Evolutionary conservation across 2,329 filamentous ascomycete species (phyloP).

Genomic region (Exophiala aquamarina): DNA sequence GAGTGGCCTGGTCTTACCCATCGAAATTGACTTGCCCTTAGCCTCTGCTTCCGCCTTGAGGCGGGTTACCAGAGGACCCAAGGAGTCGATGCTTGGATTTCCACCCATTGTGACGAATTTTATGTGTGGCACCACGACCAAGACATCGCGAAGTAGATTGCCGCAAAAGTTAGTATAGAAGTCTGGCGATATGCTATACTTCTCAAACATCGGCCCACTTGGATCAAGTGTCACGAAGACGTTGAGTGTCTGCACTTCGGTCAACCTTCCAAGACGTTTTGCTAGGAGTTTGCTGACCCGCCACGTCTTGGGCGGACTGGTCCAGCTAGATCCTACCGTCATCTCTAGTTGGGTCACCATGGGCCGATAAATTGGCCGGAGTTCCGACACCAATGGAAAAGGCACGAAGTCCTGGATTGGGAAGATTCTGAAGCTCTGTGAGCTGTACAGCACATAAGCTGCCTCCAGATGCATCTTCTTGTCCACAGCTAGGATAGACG

Average conservation of each 20-base stretch:
- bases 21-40: slow-evolving; percentile 36
- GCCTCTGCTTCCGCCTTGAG: slow-evolving; percentile 39
- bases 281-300: slow-evolving; percentile 51
- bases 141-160: slow-evolving; percentile 48
- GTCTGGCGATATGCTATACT: slow-evolving; percentile 56
- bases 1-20: slow-evolving; percentile 32
- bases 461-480: slow-evolving; percentile 52
- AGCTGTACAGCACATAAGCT: slow-evolving; percentile 51
- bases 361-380: slow-evolving; percentile 52
- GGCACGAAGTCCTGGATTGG: slow-evolving; percentile 50
- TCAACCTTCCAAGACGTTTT: slow-evolving; percentile 23
- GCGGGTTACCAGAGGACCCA: slow-evolving; percentile 52
- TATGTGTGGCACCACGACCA: slow-evolving; percentile 50
- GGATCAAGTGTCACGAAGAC: slow-evolving; percentile 61
- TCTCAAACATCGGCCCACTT: slow-evolving; percentile 53
- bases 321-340: slow-evolving; percentile 61
- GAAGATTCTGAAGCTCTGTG: slow-evolving; percentile 55
- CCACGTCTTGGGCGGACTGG: slow-evolving; percentile 55
- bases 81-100: slow-evolving; percentile 53
- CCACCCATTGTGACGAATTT: slow-evolving; percentile 57
- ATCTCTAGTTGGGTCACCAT: slow-evolving; percentile 56
- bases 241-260: slow-evolving; percentile 48
- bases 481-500: slow-evolving; percentile 40
- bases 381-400: slow-evolving; percentile 46
- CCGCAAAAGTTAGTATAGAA: slow-evolving; percentile 60